A percentile compares a stretch with the other conserved stretches of the same genome.
phyloP scores from a whole-genome alignment of 2,329 filamentous ascomycete genomes.

The Apiospora pterosperma region DNA sequence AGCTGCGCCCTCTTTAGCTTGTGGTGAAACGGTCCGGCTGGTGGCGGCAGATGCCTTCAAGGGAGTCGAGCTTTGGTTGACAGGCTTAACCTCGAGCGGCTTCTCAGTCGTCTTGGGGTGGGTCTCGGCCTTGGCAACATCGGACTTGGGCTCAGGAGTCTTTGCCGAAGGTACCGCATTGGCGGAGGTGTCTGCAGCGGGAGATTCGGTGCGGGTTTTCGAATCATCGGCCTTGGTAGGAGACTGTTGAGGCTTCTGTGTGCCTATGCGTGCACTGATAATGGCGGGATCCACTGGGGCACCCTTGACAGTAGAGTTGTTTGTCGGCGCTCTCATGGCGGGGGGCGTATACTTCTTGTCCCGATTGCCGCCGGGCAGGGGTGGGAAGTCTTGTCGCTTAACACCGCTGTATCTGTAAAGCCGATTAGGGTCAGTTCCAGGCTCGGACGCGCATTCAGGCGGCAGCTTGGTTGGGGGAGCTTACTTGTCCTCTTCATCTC shows the following conservation, averaged over 20 bases:
- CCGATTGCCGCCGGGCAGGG: conserved; percentile 51
- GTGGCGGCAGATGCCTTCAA: conserved; percentile 33
- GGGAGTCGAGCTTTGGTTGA: conserved; percentile 21
- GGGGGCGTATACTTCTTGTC: conserved; percentile 85
- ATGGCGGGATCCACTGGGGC: conserved; percentile 84
- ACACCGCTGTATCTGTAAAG: conserved; percentile 80
- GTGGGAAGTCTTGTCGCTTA: conserved; percentile 70
- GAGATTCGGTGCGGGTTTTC: conserved; percentile 20
- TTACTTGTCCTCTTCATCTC: conserved; percentile 91
- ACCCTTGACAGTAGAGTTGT: conserved; percentile 68
- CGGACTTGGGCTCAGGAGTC: conserved; percentile 25
- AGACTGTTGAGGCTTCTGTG: conserved; percentile 41
- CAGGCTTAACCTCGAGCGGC: conserved; percentile 19
- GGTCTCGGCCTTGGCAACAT: conserved; percentile 27
- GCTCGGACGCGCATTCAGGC: conserved; percentile 10
- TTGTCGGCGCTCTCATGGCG: conserved; percentile 75
- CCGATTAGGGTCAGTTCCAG: conserved; percentile 2
- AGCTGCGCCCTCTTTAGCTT: conserved; percentile 32
- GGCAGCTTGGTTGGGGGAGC: conserved; percentile 18
- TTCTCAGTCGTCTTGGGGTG: conserved; percentile 23
- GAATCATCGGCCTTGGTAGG: conserved; percentile 33
- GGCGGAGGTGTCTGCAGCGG: conserved; percentile 15
- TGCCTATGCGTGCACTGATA: conserved; percentile 76
- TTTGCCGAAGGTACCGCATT: conserved; percentile 25
- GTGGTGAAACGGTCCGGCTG: conserved; percentile 39